Base-by-base conservation (phyloP, 23 red algal genomes). In the Gracilaria caudata region DNA sequence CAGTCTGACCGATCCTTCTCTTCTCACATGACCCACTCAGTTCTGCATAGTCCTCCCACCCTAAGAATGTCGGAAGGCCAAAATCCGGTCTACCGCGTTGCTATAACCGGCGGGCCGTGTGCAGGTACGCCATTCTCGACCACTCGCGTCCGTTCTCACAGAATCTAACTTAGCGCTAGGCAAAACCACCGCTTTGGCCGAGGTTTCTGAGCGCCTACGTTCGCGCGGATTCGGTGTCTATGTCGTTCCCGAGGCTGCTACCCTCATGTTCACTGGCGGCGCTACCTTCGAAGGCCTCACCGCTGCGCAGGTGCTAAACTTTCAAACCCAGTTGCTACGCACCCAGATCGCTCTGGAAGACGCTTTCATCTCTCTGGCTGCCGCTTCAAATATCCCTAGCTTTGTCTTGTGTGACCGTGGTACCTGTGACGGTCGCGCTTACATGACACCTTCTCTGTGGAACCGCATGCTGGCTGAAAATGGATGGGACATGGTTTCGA, bases 321-420 rank as follows among this genome's bases (percentile, higher is more conserved):
- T 96, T 80, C 94, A 96, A 79, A 86, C 87, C 77, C 77, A 80
- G 65, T 86, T 96, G 23, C 73, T 91, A 16, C 84, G 88, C 65
- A 73, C 79, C 36, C 94, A 96, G 68, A 89, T 96, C 68, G 73
- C 94, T 25, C 80, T 96, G 19, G 94, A 96, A 40, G 94, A 92
- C 46, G 32, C 87, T 10, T 92, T 96, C 45, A 33, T 56, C 24
- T 64, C 73, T 17, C 37, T 96, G 0, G 94, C 94, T 37, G 29
- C 55, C 20, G 76, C 72, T 1, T 68, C 81, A 60, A 58, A 81
- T 40, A 64, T 23, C 9, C 87, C 81, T 25, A 64, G 78, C 46
- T 81, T 96, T 38, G 35, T 96, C 19, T 64, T 96, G 30, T 92
- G 88, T 39, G 94, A 96, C 74, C 87, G 94, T 10, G 94, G 94